Conservation (phyloP, 108 stramenopile species). For the Skeletonema grethae region DNA sequence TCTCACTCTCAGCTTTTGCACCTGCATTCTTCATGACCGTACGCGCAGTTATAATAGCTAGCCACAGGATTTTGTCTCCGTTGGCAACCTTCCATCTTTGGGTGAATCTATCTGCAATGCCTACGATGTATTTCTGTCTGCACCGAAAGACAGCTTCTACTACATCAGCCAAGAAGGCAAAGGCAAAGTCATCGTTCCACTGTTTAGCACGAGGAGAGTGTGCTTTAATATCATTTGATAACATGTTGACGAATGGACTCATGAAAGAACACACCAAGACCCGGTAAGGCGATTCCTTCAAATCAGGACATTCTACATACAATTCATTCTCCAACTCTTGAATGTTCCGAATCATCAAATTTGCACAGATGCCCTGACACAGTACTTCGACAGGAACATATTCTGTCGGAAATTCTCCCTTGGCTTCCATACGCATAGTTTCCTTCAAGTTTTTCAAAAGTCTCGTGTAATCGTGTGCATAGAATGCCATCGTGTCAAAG, state of each 20-base stretch:
- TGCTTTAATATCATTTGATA: neutral
- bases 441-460: neutral
- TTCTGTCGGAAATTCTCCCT: neutral
- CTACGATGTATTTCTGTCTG: neutral
- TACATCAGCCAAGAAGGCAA: neutral
- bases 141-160: constrained; percentile 8
- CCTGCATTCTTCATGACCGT: neutral
- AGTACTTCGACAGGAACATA: neutral
- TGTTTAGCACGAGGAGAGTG: neutral
- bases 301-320: neutral
- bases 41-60: neutral
- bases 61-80: neutral
- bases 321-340: constrained; percentile 4
- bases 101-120: neutral
- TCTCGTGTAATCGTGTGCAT: neutral
- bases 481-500: constrained; percentile 8
- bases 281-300: constrained; percentile 2
- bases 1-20: neutral
- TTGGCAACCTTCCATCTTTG: neutral
- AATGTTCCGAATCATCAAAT: neutral
- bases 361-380: neutral
- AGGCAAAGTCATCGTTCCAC: neutral
- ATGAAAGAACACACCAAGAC: constrained; percentile 1
- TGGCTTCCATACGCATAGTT: constrained; percentile 4
- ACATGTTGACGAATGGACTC: neutral